A percentile compares a stretch with the other conserved stretches of the same genome.
Conservation (phyloP, 495 filamentous ascomycete species). For the Hyaloscypha hepaticicola region DNA sequence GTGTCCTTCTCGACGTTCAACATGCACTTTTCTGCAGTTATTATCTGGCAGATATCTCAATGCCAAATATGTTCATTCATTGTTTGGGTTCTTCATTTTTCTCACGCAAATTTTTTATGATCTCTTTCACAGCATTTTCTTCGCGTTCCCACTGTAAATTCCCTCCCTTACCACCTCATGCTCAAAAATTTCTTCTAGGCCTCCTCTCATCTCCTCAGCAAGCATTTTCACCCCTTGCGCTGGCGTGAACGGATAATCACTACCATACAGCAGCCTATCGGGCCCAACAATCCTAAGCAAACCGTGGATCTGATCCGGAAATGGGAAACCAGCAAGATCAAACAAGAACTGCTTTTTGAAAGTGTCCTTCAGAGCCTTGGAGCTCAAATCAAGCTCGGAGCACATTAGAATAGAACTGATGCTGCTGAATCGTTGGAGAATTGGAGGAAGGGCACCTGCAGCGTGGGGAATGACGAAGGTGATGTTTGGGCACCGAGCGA, state of each 20-base stretch:
- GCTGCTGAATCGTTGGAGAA: conserved; percentile 41
- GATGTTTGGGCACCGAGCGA: conserved; percentile 43
- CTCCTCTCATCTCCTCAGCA: conserved; percentile 18
- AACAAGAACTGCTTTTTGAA: conserved; percentile 45
- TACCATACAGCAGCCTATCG: conserved; percentile 46
- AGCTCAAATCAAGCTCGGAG: not conserved
- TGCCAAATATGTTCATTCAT: no score
- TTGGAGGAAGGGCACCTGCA: conserved; percentile 46
- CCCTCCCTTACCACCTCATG: not conserved
- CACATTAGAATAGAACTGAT: not conserved
- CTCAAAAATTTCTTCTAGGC: not conserved
- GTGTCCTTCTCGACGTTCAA: no score
- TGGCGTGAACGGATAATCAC: conserved; percentile 42
- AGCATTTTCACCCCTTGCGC: conserved; percentile 3
- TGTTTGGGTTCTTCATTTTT: no score
- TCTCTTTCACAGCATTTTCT: conserved; percentile 9
- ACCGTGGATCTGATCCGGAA: conserved; percentile 45
- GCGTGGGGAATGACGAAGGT: conserved; percentile 49
- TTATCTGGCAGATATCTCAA: no score
- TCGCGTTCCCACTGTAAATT: conserved; percentile 15
- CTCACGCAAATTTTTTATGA: no score
- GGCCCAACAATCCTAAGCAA: conserved; percentile 29
- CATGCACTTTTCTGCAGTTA: no score
- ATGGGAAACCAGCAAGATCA: conserved; percentile 51
- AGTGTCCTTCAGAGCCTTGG: conserved; percentile 30